Evolutionary conservation across 805 yeast genomes (phyloP).

Genomic region (Pichia cabralensis): DNA sequence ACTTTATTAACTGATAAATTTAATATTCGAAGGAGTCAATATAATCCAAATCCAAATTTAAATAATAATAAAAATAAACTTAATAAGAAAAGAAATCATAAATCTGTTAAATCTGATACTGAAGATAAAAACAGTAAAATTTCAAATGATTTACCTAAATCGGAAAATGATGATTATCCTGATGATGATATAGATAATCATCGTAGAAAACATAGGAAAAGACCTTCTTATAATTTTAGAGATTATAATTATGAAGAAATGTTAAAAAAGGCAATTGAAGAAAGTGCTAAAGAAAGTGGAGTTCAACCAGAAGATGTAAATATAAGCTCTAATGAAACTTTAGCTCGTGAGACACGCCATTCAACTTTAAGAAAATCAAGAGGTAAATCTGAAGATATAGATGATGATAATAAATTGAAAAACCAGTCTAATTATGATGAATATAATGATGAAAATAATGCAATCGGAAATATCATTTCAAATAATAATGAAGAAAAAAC

Average conservation of each 20-base stretch:
- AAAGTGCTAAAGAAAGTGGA: constrained; percentile 44
- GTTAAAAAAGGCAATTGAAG: constrained; percentile 40
- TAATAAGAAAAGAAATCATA: neutral
- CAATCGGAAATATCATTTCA: no score
- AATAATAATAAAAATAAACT: constrained; percentile 19
- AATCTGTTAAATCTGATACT: constrained; percentile 13
- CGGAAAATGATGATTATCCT: neutral
- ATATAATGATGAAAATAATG: no score
- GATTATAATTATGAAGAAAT: constrained; percentile 27
- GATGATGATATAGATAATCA: constrained; percentile 7
- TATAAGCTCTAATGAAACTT: constrained; percentile 23
- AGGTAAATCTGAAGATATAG: constrained; percentile 32
- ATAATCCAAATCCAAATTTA: constrained; percentile 30
- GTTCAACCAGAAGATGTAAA: constrained; percentile 28
- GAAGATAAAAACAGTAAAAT: neutral
- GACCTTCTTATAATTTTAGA: constrained; percentile 18
- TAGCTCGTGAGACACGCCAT: constrained; percentile 15
- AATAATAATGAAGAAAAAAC: no score
- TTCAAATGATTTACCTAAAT: neutral
- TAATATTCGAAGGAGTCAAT: constrained; percentile 38
- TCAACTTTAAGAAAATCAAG: constrained; percentile 16
- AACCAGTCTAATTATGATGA: no score
- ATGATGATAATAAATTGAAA: neutral
- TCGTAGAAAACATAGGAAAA: constrained; percentile 6
- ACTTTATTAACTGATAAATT: constrained; percentile 36